A percentile compares a stretch with the other conserved stretches of the same genome.
Conservation (phyloP, 164 flowering plant genomes). For the Vitis rupestris region DNA sequence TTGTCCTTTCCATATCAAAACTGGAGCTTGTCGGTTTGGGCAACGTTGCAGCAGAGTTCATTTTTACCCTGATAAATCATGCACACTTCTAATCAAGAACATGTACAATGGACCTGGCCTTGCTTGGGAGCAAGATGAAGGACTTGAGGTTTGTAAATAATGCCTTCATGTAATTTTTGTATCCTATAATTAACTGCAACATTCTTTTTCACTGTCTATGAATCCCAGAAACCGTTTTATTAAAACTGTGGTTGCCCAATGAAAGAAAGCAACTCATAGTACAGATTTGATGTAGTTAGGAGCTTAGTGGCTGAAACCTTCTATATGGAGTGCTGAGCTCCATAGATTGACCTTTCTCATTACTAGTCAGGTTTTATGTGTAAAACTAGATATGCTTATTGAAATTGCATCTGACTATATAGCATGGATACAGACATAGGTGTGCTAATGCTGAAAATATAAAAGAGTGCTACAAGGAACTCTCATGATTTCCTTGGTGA, state of each 20-base stretch:
- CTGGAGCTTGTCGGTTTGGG: slow-evolving; percentile 96
- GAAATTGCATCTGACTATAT: too few relatives aligned
- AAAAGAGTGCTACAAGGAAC: too few relatives aligned
- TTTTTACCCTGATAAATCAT: slow-evolving; percentile 89
- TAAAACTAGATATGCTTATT: too few relatives aligned
- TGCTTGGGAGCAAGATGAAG: slow-evolving; percentile 99
- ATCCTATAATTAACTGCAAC: slow-evolving; percentile 47
- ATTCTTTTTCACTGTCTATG: neutral
- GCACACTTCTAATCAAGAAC: slow-evolving; percentile 89
- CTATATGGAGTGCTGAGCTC: too few relatives aligned
- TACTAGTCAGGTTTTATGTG: too few relatives aligned
- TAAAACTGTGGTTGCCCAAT: neutral
- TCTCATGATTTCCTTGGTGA: too few relatives aligned
- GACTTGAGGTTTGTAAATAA: slow-evolving; percentile 96
- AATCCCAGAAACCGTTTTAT: neutral
- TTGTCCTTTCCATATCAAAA: slow-evolving; percentile 94
- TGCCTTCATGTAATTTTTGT: slow-evolving; percentile 50
- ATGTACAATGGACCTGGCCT: slow-evolving; percentile 99
- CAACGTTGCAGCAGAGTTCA: slow-evolving; percentile 92
- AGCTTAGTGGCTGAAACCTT: too few relatives aligned
- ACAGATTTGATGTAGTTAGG: too few relatives aligned
- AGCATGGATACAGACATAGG: too few relatives aligned
- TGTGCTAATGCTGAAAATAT: too few relatives aligned
- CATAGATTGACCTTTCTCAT: too few relatives aligned
- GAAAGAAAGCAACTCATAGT: too few relatives aligned